These are phyloP conservation scores for Ordospora colligata DNA, from an alignment of 371 early-diverging fungal genomes.

Conservation along the genomic window DNA sequence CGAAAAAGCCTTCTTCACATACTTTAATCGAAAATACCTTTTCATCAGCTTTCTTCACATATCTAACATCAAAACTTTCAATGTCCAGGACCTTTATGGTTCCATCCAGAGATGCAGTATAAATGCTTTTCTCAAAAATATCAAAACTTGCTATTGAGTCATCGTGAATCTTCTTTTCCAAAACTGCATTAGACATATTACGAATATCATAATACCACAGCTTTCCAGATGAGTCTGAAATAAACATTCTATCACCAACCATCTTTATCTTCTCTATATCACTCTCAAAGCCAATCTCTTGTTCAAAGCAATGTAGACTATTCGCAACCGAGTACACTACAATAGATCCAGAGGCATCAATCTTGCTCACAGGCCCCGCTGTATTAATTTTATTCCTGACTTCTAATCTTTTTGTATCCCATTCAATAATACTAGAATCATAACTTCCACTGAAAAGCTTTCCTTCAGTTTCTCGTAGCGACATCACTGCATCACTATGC, in stretches of 20 bases:
- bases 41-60: background rate
- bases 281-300: background rate
- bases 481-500: constrained; percentile 23
- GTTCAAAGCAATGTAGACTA: background rate
- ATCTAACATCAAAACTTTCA: constrained; percentile 2
- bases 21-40: constrained; percentile 17
- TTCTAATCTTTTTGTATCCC: constrained; percentile 35
- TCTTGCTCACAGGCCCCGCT: background rate
- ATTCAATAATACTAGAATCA: constrained; percentile 38
- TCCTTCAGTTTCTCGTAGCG: background rate
- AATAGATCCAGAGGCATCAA: background rate
- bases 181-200: background rate
- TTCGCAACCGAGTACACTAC: background rate
- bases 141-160: constrained; percentile 13
- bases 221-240: constrained; percentile 4
- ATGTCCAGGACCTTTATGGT: constrained; percentile 10
- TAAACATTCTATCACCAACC: background rate
- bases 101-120: constrained; percentile 18
- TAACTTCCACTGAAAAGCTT: constrained; percentile 18
- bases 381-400: background rate
- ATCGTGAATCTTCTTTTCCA: constrained; percentile 14
- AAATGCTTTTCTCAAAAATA: background rate
- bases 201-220: constrained; percentile 26
- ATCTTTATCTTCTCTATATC: constrained; percentile 12
- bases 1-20: constrained; percentile 7